Evolutionary conservation across 2,329 filamentous ascomycete genomes (phyloP), one percentile per base, ranked within the genome.

Genomic region (Ophiostoma angusticollis): DNA sequence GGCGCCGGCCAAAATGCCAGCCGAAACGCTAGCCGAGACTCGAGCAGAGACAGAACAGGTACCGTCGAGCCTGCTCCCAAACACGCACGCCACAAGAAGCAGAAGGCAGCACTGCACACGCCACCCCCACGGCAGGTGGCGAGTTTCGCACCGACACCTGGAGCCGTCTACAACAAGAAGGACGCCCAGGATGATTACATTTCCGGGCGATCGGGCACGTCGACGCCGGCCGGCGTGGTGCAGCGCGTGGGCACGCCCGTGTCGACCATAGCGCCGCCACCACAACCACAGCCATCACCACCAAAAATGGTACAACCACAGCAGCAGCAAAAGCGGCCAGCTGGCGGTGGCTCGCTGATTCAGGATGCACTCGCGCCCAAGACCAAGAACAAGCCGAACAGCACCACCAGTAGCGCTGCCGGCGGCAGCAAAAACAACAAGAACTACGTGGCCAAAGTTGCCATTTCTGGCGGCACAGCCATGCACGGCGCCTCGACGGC

Each of bases 401-500:
- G 22, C 31, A 5, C 13, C 9, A n/a, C 4, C 32, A 25, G n/a
- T 12, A 34, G 6, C 21, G 12, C 7, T n/a, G 17, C 2, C 22
- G 7, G 3, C 23, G n/a, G 31, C 29, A 28, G 17, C 25, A 28
- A 6, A 23, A 23, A n/a, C 18, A 18, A 14, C 22, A 17, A 14
- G 27, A 37, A 24, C 24, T 22, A 19, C 7, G 22, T 68, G 30
- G 70, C 79, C 25, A 87, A 86, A 57, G 59, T 84, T 40, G 74
- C 73, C 46, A 78, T 91, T 40, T 67, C 81, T 1, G 84, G 85
- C 30, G 84, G 84, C 11, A 78, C 73, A 9, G 76, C 83, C 1
- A 91, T 91, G 83, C 79, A 85, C 40, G 84, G 85, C 13, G 75
- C 80, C 27, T 85, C 82, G 0, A 80, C 79, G 1, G 76, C 79